phyloP scores from a whole-genome alignment of 345 rosid species.

The Salix caprea region DNA sequence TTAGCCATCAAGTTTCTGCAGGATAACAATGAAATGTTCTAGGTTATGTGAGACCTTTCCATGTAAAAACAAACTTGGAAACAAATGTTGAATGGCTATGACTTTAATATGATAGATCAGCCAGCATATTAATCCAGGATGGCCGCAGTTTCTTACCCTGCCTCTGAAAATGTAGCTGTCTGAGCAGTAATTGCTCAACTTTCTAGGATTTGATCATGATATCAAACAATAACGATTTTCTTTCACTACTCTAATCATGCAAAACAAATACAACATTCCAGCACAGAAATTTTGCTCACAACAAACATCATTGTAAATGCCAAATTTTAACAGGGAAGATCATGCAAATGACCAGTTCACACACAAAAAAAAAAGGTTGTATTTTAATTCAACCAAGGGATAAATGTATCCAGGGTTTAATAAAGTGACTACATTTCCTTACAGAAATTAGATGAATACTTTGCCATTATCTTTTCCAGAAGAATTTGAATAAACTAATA shows the following conservation, averaged over 20 bases:
- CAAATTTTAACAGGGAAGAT: not conserved
- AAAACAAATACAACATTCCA: not conserved
- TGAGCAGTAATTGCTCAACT: not conserved
- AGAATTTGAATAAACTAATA: too few species aligned
- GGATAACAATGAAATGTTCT: not conserved
- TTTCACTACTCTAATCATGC: not conserved
- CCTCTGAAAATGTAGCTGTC: not conserved
- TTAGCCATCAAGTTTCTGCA: constrained; percentile 92
- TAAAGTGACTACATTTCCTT: too few species aligned
- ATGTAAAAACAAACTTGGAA: not conserved
- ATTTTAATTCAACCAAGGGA: too few species aligned
- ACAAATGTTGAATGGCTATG: not conserved
- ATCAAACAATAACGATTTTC: too few species aligned
- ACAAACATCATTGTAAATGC: not conserved
- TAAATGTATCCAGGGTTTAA: too few species aligned
- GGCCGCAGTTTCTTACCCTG: not conserved
- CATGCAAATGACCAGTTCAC: too few species aligned
- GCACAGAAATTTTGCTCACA: not conserved
- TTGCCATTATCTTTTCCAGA: too few species aligned
- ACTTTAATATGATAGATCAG: not conserved
- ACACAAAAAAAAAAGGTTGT: too few species aligned
- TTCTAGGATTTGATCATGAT: not conserved
- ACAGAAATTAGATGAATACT: too few species aligned
- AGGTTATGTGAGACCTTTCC: not conserved
- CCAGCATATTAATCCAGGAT: not conserved